These are phyloP conservation scores for Talaromyces marneffei DNA, from an alignment of 2,329 filamentous ascomycete species.

Conservation along the genomic window DNA sequence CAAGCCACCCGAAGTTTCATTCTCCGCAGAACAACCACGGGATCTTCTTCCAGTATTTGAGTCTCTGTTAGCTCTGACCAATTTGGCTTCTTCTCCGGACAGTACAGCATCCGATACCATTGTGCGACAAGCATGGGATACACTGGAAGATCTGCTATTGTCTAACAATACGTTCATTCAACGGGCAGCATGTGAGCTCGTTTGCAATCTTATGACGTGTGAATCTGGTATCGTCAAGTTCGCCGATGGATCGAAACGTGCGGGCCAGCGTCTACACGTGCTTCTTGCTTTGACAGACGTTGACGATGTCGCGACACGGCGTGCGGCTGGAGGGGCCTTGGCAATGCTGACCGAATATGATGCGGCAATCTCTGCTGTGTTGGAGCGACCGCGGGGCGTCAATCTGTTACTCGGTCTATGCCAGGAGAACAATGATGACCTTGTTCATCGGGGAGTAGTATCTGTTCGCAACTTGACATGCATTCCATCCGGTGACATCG, in stretches of 20 bases:
- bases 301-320: slow-evolving; percentile 70
- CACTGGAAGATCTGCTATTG: slow-evolving; percentile 77
- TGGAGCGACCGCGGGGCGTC: slow-evolving; percentile 66
- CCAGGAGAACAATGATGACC: slow-evolving; percentile 54
- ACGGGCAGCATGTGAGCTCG: slow-evolving; percentile 77
- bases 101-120: slow-evolving; percentile 58
- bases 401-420: slow-evolving; percentile 76
- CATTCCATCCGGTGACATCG: slow-evolving; percentile 58
- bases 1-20: slow-evolving; percentile 55
- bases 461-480: slow-evolving; percentile 67
- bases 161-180: slow-evolving; percentile 68
- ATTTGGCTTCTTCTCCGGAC: slow-evolving; percentile 65
- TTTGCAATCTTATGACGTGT: slow-evolving; percentile 70
- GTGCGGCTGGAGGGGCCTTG: slow-evolving; percentile 80
- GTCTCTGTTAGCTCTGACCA: slow-evolving; percentile 83
- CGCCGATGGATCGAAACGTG: slow-evolving; percentile 54
- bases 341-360: slow-evolving; percentile 79
- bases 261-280: slow-evolving; percentile 70
- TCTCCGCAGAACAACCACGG: slow-evolving; percentile 48
- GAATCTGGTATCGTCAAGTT: slow-evolving; percentile 43
- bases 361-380: slow-evolving; percentile 62
- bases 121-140: slow-evolving; percentile 65
- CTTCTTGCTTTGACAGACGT: slow-evolving; percentile 82
- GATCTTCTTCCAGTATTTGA: slow-evolving; percentile 89
- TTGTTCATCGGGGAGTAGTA: slow-evolving; percentile 64